Percentiles rank a stretch among this genome's conserved stretches.
These are phyloP conservation scores for Vararia minispora DNA, from an alignment of 768 basidiomycete genomes.

Conservation along the genomic window DNA sequence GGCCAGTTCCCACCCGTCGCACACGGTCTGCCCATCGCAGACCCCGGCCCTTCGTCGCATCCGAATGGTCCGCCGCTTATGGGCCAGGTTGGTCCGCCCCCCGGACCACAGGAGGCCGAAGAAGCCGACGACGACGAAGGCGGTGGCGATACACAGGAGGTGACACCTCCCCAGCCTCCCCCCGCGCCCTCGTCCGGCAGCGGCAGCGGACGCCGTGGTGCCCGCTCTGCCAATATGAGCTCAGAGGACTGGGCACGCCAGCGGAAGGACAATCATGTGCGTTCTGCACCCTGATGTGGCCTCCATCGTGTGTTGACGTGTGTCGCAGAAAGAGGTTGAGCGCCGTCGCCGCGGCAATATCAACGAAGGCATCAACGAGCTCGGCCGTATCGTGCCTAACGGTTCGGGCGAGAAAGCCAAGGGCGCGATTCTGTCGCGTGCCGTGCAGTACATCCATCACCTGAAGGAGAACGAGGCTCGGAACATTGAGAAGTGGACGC, in stretches of 20 bases:
- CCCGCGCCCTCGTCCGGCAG: slow-evolving; percentile 16
- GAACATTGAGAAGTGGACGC: slow-evolving; percentile 89
- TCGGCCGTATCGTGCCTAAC: slow-evolving; percentile 81
- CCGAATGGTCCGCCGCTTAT: slow-evolving; percentile 57
- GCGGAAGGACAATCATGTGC: slow-evolving; percentile 73
- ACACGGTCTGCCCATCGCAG: slow-evolving; percentile 29
- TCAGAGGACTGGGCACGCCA: slow-evolving; percentile 73
- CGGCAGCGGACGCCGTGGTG: slow-evolving; percentile 34
- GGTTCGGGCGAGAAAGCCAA: slow-evolving; percentile 84
- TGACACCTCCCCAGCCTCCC: slow-evolving; percentile 16
- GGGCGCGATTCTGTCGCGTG: slow-evolving; percentile 77
- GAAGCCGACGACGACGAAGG: slow-evolving; percentile 3
- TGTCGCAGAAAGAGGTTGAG: slow-evolving; percentile 89
- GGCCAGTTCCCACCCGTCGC: slow-evolving; percentile 22
- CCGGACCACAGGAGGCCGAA: background rate
- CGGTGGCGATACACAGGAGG: background rate
- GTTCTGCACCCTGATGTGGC: slow-evolving; percentile 15
- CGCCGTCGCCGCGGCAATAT: slow-evolving; percentile 90
- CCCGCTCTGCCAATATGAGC: slow-evolving; percentile 51
- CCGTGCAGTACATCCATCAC: slow-evolving; percentile 86
- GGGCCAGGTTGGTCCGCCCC: slow-evolving; percentile 39
- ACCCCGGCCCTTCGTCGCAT: slow-evolving; percentile 65
- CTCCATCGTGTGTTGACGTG: background rate
- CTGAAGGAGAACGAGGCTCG: slow-evolving; percentile 85
- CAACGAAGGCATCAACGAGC: slow-evolving; percentile 91